A percentile compares a stretch with the other conserved stretches of the same genome.
These are phyloP conservation scores for Trichoderma sp. DNA, from an alignment of 2,329 filamentous ascomycete species.

Conservation along the genomic window DNA sequence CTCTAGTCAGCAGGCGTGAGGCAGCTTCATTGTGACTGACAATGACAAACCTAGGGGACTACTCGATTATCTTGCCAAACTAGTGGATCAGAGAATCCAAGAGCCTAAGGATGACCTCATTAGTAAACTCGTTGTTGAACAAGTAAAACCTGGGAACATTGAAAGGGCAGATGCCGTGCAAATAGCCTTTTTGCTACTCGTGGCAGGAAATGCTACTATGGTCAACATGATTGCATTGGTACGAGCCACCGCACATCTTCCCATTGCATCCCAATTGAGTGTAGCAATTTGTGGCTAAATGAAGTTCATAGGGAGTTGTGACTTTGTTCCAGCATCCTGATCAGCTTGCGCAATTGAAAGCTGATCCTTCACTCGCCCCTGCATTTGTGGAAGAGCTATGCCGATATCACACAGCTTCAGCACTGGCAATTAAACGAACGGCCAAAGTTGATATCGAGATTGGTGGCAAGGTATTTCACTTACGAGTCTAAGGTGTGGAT, in stretches of 20 bases:
- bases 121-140: not conserved
- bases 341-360: not conserved
- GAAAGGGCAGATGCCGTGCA: not conserved
- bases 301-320: not conserved
- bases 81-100: not conserved
- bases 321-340: not conserved
- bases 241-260: not conserved
- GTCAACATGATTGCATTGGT: not conserved
- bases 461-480: not conserved
- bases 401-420: not conserved
- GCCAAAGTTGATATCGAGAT: not conserved
- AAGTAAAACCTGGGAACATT: not conserved
- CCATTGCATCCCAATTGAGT: not conserved
- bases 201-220: not conserved
- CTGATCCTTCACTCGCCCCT: not conserved
- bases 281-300: not conserved
- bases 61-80: not conserved
- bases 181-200: not conserved
- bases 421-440: not conserved
- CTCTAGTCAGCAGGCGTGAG: not conserved
- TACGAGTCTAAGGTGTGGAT: not conserved
- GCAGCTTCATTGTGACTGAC: not conserved
- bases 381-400: not conserved
- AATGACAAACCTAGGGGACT: not conserved
- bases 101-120: not conserved